These are phyloP conservation scores for Erythrophleum fordii DNA, from an alignment of 306 rosid genomes.

Conservation along the genomic window DNA sequence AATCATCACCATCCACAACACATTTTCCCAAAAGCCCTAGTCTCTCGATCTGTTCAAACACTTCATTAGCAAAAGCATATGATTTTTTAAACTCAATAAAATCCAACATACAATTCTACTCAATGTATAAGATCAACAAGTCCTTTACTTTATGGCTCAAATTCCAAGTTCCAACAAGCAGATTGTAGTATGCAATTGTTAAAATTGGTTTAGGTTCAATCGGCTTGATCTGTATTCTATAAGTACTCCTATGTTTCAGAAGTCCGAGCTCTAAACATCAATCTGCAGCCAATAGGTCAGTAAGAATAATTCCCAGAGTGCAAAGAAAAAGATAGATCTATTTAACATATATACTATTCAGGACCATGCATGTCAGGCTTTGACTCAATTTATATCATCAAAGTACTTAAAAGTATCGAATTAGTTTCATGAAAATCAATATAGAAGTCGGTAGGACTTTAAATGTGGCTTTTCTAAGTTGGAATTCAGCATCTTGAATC, in stretches of 20 bases:
- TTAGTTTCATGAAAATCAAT: background rate
- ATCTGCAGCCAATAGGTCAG: background rate
- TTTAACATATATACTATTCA: constrained; percentile 13
- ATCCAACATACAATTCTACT: background rate
- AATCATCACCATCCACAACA: background rate
- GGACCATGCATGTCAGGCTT: background rate
- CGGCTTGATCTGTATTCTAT: background rate
- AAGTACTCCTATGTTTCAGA: background rate
- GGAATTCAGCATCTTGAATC: constrained; percentile 18
- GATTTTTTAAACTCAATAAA: constrained; percentile 12
- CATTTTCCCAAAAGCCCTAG: background rate
- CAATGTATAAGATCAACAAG: background rate
- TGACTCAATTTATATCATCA: background rate
- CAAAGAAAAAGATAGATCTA: constrained; percentile 17
- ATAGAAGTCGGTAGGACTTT: background rate
- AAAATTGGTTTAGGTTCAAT: constrained; percentile 10
- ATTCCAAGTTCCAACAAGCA: constrained; percentile 10
- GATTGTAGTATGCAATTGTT: background rate
- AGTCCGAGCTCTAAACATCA: background rate
- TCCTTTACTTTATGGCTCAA: background rate
- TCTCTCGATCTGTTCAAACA: constrained; percentile 17
- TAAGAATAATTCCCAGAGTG: background rate
- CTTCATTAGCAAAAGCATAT: constrained; percentile 23
- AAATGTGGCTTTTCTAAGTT: background rate
- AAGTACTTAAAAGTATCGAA: background rate